Conservation (phyloP, 202 grass and related monocot species). For the Cymbopogon flexuosus region DNA sequence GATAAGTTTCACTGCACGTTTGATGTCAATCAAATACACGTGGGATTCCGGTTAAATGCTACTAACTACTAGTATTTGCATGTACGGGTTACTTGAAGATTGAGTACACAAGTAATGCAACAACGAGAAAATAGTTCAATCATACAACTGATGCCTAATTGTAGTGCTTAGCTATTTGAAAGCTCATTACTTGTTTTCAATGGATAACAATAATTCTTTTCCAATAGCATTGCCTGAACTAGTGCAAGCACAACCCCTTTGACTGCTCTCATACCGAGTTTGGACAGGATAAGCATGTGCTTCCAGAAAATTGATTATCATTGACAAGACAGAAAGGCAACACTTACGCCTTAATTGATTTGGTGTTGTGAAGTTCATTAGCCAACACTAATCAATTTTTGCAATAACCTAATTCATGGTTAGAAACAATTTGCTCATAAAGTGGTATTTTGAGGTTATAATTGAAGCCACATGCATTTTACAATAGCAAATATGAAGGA, state of each 20-base stretch:
- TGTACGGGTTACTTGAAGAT: slow-evolving; percentile 12
- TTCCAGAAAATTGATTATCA: slow-evolving; percentile 5
- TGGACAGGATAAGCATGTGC: neutral
- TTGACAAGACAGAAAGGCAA: neutral
- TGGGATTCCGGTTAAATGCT: slow-evolving; percentile 18
- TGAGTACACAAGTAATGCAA: slow-evolving; percentile 2
- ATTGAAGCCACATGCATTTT: slow-evolving; percentile 21
- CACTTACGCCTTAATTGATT: neutral
- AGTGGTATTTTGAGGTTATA: neutral
- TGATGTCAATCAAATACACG: neutral
- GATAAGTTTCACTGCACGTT: neutral
- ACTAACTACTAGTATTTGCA: slow-evolving; percentile 9
- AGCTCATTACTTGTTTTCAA: neutral
- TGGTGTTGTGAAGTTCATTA: neutral
- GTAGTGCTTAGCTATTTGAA: neutral
- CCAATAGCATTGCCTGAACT: neutral
- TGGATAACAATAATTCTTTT: neutral
- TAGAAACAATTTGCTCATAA: neutral
- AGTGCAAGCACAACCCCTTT: neutral
- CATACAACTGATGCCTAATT: neutral
- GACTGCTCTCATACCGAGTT: slow-evolving; percentile 1
- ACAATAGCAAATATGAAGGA: slow-evolving; percentile 11
- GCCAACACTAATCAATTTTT: neutral
- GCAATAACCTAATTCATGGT: slow-evolving; percentile 2
- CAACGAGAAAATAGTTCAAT: neutral